Evolutionary conservation across 768 basidiomycete species (phyloP).

Genomic region (Tulasnella sp.): DNA sequence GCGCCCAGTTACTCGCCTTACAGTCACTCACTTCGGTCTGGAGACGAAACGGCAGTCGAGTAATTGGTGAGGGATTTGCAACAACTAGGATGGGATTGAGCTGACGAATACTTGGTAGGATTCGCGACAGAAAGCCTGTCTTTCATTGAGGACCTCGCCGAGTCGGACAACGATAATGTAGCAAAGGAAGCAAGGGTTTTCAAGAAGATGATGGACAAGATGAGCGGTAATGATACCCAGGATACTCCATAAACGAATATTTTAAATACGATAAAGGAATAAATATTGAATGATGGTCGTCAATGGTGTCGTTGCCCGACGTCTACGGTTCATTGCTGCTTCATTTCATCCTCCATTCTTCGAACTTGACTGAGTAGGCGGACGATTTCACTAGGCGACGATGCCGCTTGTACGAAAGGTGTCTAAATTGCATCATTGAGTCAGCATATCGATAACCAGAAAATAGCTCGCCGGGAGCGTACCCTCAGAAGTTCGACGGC

Average conservation of each 20-base stretch:
- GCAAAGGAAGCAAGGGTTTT: conserved; percentile 56
- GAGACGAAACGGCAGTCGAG: conserved; percentile 68
- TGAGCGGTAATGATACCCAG: conserved; percentile 34
- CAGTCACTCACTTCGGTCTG: conserved; percentile 68
- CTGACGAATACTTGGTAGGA: conserved; percentile 43
- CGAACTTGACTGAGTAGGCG: conserved; percentile 13
- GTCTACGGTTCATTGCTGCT: background rate
- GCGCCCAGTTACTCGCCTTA: conserved; percentile 60
- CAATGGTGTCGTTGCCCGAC: conserved; percentile 8
- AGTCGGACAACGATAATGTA: conserved; percentile 84
- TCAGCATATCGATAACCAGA: background rate
- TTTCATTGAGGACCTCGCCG: conserved; percentile 81
- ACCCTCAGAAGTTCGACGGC: conserved; percentile 60
- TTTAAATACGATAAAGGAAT: conserved; percentile 10
- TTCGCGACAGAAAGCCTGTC: conserved; percentile 77
- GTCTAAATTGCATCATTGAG: conserved; percentile 13
- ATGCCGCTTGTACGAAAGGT: conserved; percentile 14
- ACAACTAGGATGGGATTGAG: background rate
- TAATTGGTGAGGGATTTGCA: conserved; percentile 54
- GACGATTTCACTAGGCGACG: conserved; percentile 21
- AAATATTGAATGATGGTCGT: conserved; percentile 12
- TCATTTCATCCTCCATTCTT: conserved; percentile 21
- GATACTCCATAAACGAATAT: conserved; percentile 5
- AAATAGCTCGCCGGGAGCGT: conserved; percentile 31
- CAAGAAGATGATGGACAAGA: conserved; percentile 37